Evolutionary conservation across 257 asterid species (phyloP).

Genomic region (Capsicum pubescens): DNA sequence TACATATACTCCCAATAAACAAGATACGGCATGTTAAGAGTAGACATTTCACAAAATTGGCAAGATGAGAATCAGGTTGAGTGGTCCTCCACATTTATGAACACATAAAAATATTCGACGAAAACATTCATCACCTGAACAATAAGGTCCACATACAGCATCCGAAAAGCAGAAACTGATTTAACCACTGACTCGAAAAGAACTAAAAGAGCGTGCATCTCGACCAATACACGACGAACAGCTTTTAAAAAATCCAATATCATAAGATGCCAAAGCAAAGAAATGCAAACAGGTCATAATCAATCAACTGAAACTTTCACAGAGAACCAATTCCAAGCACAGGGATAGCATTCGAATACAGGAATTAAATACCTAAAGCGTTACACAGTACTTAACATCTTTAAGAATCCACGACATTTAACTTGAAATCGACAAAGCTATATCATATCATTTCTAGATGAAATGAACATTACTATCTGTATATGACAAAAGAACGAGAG

Average conservation of each 20-base stretch:
- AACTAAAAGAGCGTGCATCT: too few species aligned
- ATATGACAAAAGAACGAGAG: not conserved
- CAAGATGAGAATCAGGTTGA: not conserved
- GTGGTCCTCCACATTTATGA: not conserved
- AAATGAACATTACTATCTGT: slow-evolving; percentile 26
- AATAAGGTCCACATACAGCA: not conserved
- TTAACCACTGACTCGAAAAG: not conserved
- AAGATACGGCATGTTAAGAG: too few species aligned
- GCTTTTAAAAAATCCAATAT: not conserved
- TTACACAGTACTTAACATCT: slow-evolving; percentile 22
- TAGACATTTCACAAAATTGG: too few species aligned
- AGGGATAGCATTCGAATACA: not conserved
- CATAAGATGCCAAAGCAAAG: not conserved
- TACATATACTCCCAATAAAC: too few species aligned
- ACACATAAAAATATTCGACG: not conserved
- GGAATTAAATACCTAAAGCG: not conserved
- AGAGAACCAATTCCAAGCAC: not conserved
- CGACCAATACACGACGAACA: too few species aligned
- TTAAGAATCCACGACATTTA: slow-evolving; percentile 10
- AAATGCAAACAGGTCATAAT: not conserved
- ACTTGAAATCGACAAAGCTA: slow-evolving; percentile 9
- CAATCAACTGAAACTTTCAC: not conserved
- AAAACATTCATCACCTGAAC: not conserved
- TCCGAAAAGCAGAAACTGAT: not conserved
- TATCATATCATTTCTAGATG: slow-evolving; percentile 28